Percentiles rank a stretch among this genome's conserved stretches.
These are phyloP conservation scores for Plasmodium cynomolgi DNA, from an alignment of 169 alveolate genomes.

Conservation along the genomic window DNA sequence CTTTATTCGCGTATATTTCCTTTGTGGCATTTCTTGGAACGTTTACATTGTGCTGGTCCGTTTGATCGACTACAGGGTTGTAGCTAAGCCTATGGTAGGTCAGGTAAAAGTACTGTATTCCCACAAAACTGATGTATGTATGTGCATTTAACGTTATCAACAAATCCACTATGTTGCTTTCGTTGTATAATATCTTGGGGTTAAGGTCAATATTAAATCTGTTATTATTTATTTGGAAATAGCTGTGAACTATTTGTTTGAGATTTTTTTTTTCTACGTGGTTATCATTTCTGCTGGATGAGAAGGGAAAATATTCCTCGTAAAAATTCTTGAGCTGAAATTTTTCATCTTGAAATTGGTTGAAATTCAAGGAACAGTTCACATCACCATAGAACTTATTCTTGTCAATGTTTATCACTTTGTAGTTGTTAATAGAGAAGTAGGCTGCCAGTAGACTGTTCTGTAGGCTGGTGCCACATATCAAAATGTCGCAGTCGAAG, in stretches of 20 bases:
- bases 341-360: constrained; percentile 51
- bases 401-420: constrained; percentile 66
- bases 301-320: constrained; percentile 51
- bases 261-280: background rate
- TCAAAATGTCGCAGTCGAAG: constrained; percentile 56
- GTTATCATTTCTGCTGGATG: background rate
- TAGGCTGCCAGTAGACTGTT: constrained; percentile 39
- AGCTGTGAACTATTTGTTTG: constrained; percentile 28
- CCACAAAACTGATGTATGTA: constrained; percentile 40
- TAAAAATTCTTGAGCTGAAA: constrained; percentile 29
- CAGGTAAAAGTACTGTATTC: constrained; percentile 54
- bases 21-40: background rate
- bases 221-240: constrained; percentile 42
- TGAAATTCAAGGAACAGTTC: constrained; percentile 52
- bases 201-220: constrained; percentile 53
- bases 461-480: constrained; percentile 62
- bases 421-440: constrained; percentile 49
- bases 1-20: background rate
- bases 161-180: constrained; percentile 37
- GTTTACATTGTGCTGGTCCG: background rate
- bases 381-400: constrained; percentile 58
- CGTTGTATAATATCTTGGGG: constrained; percentile 63
- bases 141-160: constrained; percentile 44
- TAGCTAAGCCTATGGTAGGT: constrained; percentile 1
- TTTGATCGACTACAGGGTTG: background rate